A percentile compares a stretch with the other conserved stretches of the same genome.
These are phyloP conservation scores for Mycena polygramma DNA, from an alignment of 768 basidiomycete genomes.

Conservation along the genomic window DNA sequence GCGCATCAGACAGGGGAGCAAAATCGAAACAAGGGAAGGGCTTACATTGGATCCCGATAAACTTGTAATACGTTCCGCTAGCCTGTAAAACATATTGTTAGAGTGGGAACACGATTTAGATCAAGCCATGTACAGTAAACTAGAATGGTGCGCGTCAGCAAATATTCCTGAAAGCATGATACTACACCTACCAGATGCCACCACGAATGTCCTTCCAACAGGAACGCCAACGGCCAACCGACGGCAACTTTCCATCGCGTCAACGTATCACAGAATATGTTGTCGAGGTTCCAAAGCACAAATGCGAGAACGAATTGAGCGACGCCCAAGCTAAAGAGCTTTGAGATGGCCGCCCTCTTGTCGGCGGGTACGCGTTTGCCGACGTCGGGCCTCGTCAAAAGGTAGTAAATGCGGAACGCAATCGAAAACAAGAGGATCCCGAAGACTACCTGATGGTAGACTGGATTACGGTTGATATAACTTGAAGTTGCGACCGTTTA, in stretches of 20 bases:
- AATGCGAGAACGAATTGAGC: slow-evolving; percentile 74
- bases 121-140: slow-evolving; percentile 22
- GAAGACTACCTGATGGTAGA: slow-evolving; percentile 86
- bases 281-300: slow-evolving; percentile 85
- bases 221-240: slow-evolving; percentile 76
- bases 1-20: slow-evolving; percentile 23
- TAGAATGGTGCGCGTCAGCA: slow-evolving; percentile 4
- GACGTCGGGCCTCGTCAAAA: slow-evolving; percentile 61
- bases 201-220: slow-evolving; percentile 82
- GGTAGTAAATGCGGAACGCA: slow-evolving; percentile 62
- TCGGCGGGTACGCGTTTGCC: slow-evolving; percentile 56
- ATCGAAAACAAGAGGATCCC: slow-evolving; percentile 66
- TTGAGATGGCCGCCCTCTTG: slow-evolving; percentile 55
- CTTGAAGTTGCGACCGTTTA: too few relatives aligned
- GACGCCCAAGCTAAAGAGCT: slow-evolving; percentile 66
- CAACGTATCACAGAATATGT: slow-evolving; percentile 74
- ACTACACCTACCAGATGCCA: slow-evolving; percentile 71
- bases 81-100: slow-evolving; percentile 49
- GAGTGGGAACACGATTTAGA: not conserved
- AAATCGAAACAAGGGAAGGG: slow-evolving; percentile 16
- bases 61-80: slow-evolving; percentile 65
- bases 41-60: slow-evolving; percentile 66
- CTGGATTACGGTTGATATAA: slow-evolving; percentile 77
- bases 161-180: not conserved
- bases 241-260: slow-evolving; percentile 67